Evolutionary conservation across 23 red algal genomes (phyloP).

Genomic region (Gracilaria domingensis): DNA sequence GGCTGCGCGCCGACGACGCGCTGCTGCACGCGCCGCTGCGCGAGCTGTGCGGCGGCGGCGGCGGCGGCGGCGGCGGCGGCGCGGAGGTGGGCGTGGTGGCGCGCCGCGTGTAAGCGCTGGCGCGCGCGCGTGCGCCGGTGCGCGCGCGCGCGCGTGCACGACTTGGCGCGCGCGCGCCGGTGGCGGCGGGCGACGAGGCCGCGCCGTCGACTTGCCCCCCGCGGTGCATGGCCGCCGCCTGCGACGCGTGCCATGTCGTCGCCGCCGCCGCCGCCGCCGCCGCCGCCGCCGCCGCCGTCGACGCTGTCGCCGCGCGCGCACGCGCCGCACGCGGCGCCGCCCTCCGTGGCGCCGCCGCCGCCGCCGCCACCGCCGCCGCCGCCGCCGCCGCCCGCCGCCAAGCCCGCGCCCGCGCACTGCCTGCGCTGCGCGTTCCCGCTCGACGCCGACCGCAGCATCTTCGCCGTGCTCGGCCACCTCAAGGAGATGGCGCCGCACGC

Average conservation of each 20-base stretch:
- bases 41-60: background rate
- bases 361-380: background rate
- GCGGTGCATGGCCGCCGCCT: background rate
- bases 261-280: background rate
- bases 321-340: background rate
- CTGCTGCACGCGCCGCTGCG: background rate
- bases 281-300: background rate
- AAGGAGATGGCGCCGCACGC: constrained; percentile 48
- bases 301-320: background rate
- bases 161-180: background rate
- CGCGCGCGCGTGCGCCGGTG: background rate
- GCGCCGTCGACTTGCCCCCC: background rate
- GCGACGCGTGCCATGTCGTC: background rate
- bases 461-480: constrained; percentile 30
- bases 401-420: constrained; percentile 15
- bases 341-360: background rate
- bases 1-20: background rate
- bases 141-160: background rate
- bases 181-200: background rate
- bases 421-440: constrained; percentile 62
- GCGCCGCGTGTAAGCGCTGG: background rate
- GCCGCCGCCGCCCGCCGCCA: background rate
- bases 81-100: background rate
- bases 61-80: background rate
- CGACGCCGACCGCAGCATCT: constrained; percentile 39